A percentile compares a stretch with the other conserved stretches of the same genome.
Conservation (phyloP, 2,329 filamentous ascomycete genomes). For the Cryphonectria carpinicola region DNA sequence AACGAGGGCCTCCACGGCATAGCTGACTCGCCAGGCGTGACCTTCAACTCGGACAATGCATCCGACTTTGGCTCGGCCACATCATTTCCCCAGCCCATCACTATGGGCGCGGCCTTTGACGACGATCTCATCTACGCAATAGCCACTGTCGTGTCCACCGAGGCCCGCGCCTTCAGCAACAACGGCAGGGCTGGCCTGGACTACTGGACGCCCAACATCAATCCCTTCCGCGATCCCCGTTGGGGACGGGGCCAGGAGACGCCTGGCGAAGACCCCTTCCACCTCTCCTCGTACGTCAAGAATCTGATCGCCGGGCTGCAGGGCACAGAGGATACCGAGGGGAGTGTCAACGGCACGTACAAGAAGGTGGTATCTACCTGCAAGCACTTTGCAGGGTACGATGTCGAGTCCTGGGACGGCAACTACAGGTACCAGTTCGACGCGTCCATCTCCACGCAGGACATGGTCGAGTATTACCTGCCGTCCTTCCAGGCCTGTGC, state of each 20-base stretch:
- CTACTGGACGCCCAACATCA: constrained; percentile 71
- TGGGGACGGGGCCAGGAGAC: constrained; percentile 67
- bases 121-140: constrained; percentile 62
- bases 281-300: constrained; percentile 34
- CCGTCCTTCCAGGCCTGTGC: constrained; percentile 67
- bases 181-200: constrained; percentile 57
- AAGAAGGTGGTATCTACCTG: constrained; percentile 55
- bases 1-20: constrained; percentile 67
- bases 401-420: constrained; percentile 47
- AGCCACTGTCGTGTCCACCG: constrained; percentile 53
- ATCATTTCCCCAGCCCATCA: constrained; percentile 67
- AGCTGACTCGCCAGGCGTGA: constrained; percentile 56
- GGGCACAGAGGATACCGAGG: constrained; percentile 28
- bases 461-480: constrained; percentile 70
- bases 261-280: constrained; percentile 41
- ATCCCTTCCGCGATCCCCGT: constrained; percentile 65
- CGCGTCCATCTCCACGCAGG: constrained; percentile 50
- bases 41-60: constrained; percentile 31
- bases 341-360: constrained; percentile 18
- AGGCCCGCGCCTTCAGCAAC: constrained; percentile 69
- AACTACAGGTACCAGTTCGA: constrained; percentile 36
- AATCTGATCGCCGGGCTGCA: constrained; percentile 35
- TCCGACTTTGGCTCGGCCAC: constrained; percentile 64
- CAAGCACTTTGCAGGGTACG: constrained; percentile 64
- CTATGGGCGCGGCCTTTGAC: constrained; percentile 66